Evolutionary conservation across 192 early-diverging fungal genomes (phyloP), one percentile per base, ranked within the genome.

Genomic region (Mortierella hygrophila): DNA sequence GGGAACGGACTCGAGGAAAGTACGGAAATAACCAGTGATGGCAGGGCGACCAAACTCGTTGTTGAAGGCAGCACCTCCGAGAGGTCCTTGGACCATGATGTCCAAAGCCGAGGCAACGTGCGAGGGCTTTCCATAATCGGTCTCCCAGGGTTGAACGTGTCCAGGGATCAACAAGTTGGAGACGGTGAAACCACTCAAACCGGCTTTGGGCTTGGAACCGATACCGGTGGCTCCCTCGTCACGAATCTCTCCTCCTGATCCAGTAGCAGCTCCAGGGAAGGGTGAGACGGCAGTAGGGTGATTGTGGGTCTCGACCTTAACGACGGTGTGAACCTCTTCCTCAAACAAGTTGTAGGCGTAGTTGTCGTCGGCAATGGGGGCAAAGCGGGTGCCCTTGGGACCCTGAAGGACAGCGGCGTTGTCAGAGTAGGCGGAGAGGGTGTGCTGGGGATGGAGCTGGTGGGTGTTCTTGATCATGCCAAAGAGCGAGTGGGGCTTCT

Each of bases 261-360:
- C 99, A 26, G 99, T 99, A 7, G 98, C 95, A 32, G 99, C 99
- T 81, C 99, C 99, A 32, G 99, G 96, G 89, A 96, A 99, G 38
- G 99, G 99, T 71, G 98, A 99, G 29, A 99, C 98, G 32, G 97
- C 97, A 23, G 98, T 99, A 49, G 99, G 99, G 88, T 99, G 99
- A 88, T 99, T 99, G 91, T 99, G 99, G 2, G 99, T 99, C 92
- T 99, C 99, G 26, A 99, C 99, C 91, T 99, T 99, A 77, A 94
- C 94, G 42, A 99, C 92, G 65, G 96, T 96, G 89, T 99, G 97
- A 37, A 99, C 94, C 46, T 90, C 83, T 81, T 97, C 97, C 42
- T 90, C 88, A 75, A 88, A 88, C 13, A 89, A 81, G 65, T 84
- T 89, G 88, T 97, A 97, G n/a, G 89, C 82, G 75, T 92, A 91